Evolutionary conservation across 2,329 filamentous ascomycete species (phyloP).

Genomic region (Exophiala spinifera): DNA sequence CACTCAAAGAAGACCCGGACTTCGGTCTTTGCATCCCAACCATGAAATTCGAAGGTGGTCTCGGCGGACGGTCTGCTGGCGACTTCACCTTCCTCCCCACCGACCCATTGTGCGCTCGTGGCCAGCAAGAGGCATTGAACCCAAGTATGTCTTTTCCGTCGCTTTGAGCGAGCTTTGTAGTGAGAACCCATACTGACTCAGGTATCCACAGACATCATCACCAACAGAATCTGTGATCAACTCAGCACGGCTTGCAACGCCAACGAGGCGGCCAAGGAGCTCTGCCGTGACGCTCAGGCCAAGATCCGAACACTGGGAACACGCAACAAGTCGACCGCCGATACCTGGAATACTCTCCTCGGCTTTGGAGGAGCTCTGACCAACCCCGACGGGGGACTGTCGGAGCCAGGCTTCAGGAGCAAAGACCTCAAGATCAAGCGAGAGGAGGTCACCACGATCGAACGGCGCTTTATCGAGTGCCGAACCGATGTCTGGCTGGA

Average conservation of each 20-base stretch:
- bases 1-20: slow-evolving; percentile 35
- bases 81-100: slow-evolving; percentile 68
- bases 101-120: slow-evolving; percentile 58
- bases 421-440: slow-evolving; percentile 18
- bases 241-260: slow-evolving; percentile 64
- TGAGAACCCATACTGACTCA: not conserved
- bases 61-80: slow-evolving; percentile 49
- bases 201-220: slow-evolving; percentile 57
- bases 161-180: not conserved
- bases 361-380: slow-evolving; percentile 34
- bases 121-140: slow-evolving; percentile 65
- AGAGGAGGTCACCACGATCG: not conserved
- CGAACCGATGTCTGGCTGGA: slow-evolving; percentile 19
- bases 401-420: slow-evolving; percentile 5
- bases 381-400: slow-evolving; percentile 20
- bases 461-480: slow-evolving; percentile 14
- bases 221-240: slow-evolving; percentile 68
- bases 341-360: slow-evolving; percentile 40
- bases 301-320: slow-evolving; percentile 47
- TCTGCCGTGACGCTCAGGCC: slow-evolving; percentile 54
- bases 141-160: slow-evolving; percentile 40
- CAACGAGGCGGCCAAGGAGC: slow-evolving; percentile 56
- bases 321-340: slow-evolving; percentile 40
- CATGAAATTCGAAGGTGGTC: slow-evolving; percentile 58
- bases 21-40: slow-evolving; percentile 48